Base-by-base conservation (phyloP, 2,329 filamentous ascomycete genomes). In the Huntiella savannae region DNA sequence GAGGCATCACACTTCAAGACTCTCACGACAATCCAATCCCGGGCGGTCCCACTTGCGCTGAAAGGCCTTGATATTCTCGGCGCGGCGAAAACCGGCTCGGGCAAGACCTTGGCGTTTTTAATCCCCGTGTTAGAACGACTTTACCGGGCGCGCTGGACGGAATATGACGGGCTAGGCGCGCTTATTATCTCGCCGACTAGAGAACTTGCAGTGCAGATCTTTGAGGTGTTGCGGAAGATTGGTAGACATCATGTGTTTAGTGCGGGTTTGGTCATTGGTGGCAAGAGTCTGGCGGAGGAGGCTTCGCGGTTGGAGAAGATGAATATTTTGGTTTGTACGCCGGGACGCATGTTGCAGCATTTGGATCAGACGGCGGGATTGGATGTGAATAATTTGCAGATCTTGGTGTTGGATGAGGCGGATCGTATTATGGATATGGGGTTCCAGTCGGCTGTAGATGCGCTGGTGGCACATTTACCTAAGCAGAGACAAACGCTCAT, bases 381-480 rank as follows among this genome's bases (percentile, higher is more conserved):
- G 57, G 85, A 88, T 53, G 82, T 88, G 52, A 81, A 91, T 59
- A 91, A 93, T 58, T 61, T 98, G 52, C 84, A 93, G 63, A 82
- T 98, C 59, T 66, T 98, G 43, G 87, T 98, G 0, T 68, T 98
- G 48, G 91, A 98, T 56, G 91, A 98, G 61, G 91, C 91, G 2
- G 91, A 98, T 60, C 76, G 91, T 35, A 95, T 95, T 57, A 77
- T 98, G 71, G 91, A 98, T 57, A 91, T 96, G 85, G 91, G 91
- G 4, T 98, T 98, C 60, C 80, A 93, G 61, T 68, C 71, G 4
- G 84, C 84, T 1, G 79, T 98, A 3, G 91, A 98, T 62, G 91
- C 91, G 0, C 82, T 98, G 43, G 65, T 98, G 22, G 86, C 93
- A 51, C 92, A 96, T 58, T 68, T 98, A 1, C 91, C 91, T 1